Conservation (phyloP, 352 stramenopile species). For the Pythium rishiriense region DNA sequence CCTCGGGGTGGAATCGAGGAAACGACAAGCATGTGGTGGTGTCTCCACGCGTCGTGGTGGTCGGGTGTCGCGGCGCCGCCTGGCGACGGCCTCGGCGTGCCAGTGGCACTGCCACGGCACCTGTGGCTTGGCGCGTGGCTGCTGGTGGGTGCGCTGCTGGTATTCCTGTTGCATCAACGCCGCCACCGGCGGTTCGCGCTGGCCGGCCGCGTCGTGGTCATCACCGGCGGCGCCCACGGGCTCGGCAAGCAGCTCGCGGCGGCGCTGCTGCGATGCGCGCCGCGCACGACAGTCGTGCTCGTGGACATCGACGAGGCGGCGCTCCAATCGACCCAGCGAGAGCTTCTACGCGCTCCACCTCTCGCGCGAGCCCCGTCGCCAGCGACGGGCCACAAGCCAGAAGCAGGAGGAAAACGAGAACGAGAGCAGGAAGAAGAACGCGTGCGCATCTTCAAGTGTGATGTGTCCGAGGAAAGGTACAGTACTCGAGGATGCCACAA, state of each 20-base stretch:
- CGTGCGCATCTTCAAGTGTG: constrained; percentile 52
- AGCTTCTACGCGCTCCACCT: constrained; percentile 17
- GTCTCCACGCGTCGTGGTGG: background rate
- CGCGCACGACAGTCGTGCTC: constrained; percentile 48
- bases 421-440: background rate
- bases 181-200: constrained; percentile 35
- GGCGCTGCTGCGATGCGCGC: constrained; percentile 32
- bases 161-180: background rate
- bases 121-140: background rate
- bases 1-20: background rate
- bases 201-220: constrained; percentile 52
- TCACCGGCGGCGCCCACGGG: constrained; percentile 63
- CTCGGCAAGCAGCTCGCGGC: constrained; percentile 50
- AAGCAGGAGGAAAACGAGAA: background rate
- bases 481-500: background rate
- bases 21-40: constrained; percentile 2
- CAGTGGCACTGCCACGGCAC: background rate
- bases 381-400: constrained; percentile 19
- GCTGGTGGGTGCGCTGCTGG: background rate
- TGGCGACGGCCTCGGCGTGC: background rate
- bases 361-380: constrained; percentile 10
- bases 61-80: background rate
- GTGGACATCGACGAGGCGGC: constrained; percentile 58
- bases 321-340: constrained; percentile 31
- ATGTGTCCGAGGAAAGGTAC: constrained; percentile 63